phyloP scores from a whole-genome alignment of 2,329 filamentous ascomycete genomes.

The Xylaria sp. region DNA sequence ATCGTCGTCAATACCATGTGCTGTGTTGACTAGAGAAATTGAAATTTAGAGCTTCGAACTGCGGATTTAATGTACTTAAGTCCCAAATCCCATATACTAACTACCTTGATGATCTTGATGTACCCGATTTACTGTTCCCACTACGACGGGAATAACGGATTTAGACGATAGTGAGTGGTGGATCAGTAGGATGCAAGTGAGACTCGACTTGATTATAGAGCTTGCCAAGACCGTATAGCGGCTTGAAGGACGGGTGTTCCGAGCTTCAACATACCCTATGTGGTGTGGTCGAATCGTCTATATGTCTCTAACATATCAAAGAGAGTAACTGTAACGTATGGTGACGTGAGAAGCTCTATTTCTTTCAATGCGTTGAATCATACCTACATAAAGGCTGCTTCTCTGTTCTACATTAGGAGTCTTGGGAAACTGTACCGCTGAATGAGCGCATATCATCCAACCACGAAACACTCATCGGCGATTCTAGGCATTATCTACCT shows the following conservation, averaged over 20 bases:
- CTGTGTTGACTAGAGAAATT: neutral
- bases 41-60: neutral
- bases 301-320: too few relatives aligned
- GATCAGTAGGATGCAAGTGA: too few relatives aligned
- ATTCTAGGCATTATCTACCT: neutral
- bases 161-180: neutral
- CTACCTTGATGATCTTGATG: neutral
- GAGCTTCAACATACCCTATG: too few relatives aligned
- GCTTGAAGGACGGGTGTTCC: too few relatives aligned
- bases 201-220: too few relatives aligned
- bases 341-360: neutral
- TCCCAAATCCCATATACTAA: conserved; percentile 3
- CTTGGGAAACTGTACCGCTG: too few relatives aligned
- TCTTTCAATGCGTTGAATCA: neutral
- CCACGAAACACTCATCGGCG: neutral
- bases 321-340: too few relatives aligned
- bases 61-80: conserved; percentile 26
- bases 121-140: neutral
- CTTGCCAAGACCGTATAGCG: too few relatives aligned
- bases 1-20: too few relatives aligned
- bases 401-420: neutral
- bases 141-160: neutral
- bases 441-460: neutral
- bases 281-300: too few relatives aligned
- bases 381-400: neutral